Evolutionary conservation across 2,329 filamentous ascomycete species (phyloP).

Genomic region (Fusarium subtropicale): DNA sequence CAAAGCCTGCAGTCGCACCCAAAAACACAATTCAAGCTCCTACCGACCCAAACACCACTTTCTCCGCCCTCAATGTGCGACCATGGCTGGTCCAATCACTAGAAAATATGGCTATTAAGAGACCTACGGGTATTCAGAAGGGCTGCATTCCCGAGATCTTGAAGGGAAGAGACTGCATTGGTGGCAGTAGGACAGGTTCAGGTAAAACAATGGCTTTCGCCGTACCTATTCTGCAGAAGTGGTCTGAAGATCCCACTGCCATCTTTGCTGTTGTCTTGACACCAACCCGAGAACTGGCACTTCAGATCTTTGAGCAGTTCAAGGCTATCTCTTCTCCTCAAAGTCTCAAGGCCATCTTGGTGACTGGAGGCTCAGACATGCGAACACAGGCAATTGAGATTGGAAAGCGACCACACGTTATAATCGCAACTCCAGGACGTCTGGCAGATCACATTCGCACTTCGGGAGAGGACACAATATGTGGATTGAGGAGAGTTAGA

Average conservation of each 20-base stretch:
- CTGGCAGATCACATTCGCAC: slow-evolving; percentile 93
- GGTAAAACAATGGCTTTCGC: slow-evolving; percentile 98
- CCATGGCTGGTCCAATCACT: slow-evolving; percentile 92
- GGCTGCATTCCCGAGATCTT: slow-evolving; percentile 93
- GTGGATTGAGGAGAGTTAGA: slow-evolving; percentile 79
- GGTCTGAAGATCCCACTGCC: slow-evolving; percentile 90
- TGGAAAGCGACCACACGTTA: slow-evolving; percentile 83
- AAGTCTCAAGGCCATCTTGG: slow-evolving; percentile 85
- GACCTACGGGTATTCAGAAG: slow-evolving; percentile 92
- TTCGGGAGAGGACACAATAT: slow-evolving; percentile 90
- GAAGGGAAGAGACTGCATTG: slow-evolving; percentile 92
- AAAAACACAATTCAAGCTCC: slow-evolving; percentile 61
- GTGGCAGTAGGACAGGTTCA: slow-evolving; percentile 92
- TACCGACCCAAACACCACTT: slow-evolving; percentile 70
- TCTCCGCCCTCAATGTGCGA: slow-evolving; percentile 77
- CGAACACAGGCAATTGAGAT: slow-evolving; percentile 87
- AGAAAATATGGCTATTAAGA: slow-evolving; percentile 79
- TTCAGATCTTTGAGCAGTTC: slow-evolving; percentile 97
- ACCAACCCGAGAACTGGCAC: slow-evolving; percentile 88
- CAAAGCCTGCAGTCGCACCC: slow-evolving; percentile 37
- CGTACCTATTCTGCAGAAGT: slow-evolving; percentile 92
- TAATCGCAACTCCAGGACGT: slow-evolving; percentile 93
- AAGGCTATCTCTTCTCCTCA: slow-evolving; percentile 91
- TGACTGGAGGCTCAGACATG: slow-evolving; percentile 96
- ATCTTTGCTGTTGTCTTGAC: slow-evolving; percentile 93